phyloP scores from a whole-genome alignment of 148 eudicot genomes.

The Fallopia convolvulus region DNA sequence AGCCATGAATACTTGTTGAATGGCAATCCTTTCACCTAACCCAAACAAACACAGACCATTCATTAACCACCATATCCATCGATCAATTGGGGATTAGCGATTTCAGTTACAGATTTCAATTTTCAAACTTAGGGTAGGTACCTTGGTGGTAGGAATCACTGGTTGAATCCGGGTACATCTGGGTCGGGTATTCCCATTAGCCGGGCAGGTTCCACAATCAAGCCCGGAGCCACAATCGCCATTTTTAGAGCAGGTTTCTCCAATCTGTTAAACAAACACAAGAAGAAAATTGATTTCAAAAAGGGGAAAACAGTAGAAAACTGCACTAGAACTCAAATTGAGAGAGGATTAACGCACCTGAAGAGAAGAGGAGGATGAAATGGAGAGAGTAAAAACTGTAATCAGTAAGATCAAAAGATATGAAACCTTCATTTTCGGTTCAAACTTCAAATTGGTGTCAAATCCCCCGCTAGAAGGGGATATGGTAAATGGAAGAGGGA shows the following conservation, averaged over 20 bases:
- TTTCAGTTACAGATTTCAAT: neutral
- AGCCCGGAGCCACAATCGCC: constrained; percentile 50
- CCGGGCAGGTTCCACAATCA: constrained; percentile 50
- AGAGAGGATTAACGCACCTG: constrained; percentile 17
- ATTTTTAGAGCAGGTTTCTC: constrained; percentile 58
- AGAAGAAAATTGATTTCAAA: neutral
- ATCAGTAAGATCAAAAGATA: constrained; percentile 15
- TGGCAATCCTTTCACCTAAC: constrained; percentile 64
- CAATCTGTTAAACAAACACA: constrained; percentile 30
- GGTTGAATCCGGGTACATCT: constrained; percentile 75
- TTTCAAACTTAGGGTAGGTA: constrained; percentile 18
- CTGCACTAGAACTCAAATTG: neutral
- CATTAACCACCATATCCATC: neutral
- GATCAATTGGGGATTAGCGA: neutral
- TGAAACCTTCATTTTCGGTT: constrained; percentile 16
- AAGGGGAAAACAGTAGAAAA: neutral
- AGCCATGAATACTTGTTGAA: constrained; percentile 81
- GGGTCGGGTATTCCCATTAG: constrained; percentile 72
- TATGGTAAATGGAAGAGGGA: neutral
- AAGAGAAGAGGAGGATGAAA: constrained; percentile 18
- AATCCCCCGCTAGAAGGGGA: too few relatives aligned
- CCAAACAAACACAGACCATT: neutral
- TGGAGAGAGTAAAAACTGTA: constrained; percentile 18
- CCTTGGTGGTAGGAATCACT: constrained; percentile 56
- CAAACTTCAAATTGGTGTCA: neutral